Conservation (phyloP, 163 green algal species). For the Trebouxiophyceae sp. region DNA sequence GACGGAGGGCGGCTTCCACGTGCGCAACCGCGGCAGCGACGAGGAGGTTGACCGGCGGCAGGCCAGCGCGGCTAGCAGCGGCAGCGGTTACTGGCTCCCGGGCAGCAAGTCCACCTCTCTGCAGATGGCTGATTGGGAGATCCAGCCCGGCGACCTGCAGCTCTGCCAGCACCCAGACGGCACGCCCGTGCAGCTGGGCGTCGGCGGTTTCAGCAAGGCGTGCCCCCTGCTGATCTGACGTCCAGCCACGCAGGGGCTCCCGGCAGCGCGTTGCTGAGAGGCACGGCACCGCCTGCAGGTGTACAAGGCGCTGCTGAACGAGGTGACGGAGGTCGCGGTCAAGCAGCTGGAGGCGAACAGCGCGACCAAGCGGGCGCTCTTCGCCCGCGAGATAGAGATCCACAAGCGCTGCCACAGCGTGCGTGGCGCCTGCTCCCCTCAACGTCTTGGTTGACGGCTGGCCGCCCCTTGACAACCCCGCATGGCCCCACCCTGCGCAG, state of each 20-base stretch:
- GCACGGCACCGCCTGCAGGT: not conserved
- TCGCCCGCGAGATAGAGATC: not conserved
- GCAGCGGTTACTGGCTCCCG: too few species aligned
- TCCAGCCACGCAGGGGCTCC: not conserved
- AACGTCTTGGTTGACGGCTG: not conserved
- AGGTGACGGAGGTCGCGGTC: conserved; percentile 9
- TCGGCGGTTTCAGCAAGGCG: conserved; percentile 36
- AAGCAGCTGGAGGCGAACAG: conserved; percentile 3
- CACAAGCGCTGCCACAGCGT: not conserved
- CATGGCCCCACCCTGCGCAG: not conserved
- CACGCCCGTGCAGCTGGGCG: conserved; percentile 30
- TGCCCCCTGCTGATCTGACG: not conserved
- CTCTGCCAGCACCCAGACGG: conserved; percentile 30
- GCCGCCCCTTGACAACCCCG: not conserved
- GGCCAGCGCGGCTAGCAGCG: too few species aligned
- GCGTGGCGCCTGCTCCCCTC: too few species aligned
- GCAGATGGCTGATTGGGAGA: conserved; percentile 22
- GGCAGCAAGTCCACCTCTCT: too few species aligned
- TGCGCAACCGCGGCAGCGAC: too few species aligned
- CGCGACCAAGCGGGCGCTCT: not conserved
- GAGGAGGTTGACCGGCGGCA: too few species aligned
- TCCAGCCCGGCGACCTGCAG: conserved; percentile 16
- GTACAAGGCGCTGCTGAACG: conserved; percentile 12
- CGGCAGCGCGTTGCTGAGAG: not conserved
- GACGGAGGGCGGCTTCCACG: too few species aligned